Evolutionary conservation across 176 grass and related monocot species (phyloP), one percentile per base, ranked within the genome.

Genomic region (Paspalum vaginatum): DNA sequence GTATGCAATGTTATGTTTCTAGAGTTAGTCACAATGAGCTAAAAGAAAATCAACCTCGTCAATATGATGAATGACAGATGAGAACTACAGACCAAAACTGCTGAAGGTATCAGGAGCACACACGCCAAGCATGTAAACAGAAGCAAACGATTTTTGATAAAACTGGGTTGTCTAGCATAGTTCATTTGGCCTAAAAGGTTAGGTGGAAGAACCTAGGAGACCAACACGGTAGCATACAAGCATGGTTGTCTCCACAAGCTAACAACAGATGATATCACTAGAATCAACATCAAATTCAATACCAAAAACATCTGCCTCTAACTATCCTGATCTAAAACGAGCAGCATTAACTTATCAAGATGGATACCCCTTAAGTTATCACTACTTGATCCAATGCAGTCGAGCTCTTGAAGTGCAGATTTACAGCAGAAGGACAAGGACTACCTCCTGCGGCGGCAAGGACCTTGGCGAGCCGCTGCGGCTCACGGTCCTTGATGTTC

Each of bases 361-460:
- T 32, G 32, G 32, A 1, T 41, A 57, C 14, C n/a, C 16, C 9
- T 27, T 20, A 49, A 71, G 50, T 1, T 38, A 44, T 16, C 40
- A 2, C 48, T 54, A 64, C 22, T 66, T 20, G 60, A 58, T 86
- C 62, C 5, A 13, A 10, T 24, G 22, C 60, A 16, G 38, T 49
- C 32, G 16, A 48, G 9, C 32, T 37, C 38, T 15, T 20, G 56
- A 39, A 15, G 15, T 82, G 10, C 38, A 65, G 39, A 17, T 9
- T 18, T 3, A 77, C 12, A 78, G 39, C 12, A 78, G 39, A 21
- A 88, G 39, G 40, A 9, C 21, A 38, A 74, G 25, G 60, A 32
- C 22, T 88, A 91, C 91, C 94, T 91, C 95, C 95, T 68, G 92
- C 90, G 11, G 92, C 86, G 2, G 95, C 92, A 47, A 98, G 88